Conservation (phyloP, 768 basidiomycete genomes). For the Trametes maxima region DNA sequence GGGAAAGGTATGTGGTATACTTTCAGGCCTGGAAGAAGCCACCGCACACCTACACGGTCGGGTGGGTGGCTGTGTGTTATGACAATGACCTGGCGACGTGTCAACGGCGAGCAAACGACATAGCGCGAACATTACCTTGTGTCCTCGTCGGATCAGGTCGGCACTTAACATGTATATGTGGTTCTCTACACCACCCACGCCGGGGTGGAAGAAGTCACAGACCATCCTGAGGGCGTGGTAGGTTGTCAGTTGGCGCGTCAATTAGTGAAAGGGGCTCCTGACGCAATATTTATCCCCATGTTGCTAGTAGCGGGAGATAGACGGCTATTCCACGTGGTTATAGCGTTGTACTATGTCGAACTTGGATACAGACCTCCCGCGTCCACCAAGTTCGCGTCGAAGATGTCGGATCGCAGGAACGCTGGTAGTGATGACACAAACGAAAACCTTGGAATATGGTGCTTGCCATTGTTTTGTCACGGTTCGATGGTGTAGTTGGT, state of each 20-base stretch:
- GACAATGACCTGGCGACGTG: constrained; percentile 71
- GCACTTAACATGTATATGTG: constrained; percentile 93
- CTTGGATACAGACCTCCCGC: no score
- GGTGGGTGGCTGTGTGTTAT: constrained; percentile 92
- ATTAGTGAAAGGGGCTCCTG: not conserved
- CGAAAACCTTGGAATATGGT: no score
- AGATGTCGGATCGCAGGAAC: not conserved
- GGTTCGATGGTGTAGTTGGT: constrained; percentile 34
- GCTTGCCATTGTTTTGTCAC: no score
- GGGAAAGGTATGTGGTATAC: constrained; percentile 93
- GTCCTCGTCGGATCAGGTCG: constrained; percentile 78
- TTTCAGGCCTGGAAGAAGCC: constrained; percentile 85
- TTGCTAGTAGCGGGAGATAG: not conserved
- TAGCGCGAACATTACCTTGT: constrained; percentile 58
- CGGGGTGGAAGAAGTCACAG: constrained; percentile 95
- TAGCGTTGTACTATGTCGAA: no score
- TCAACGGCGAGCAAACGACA: not conserved
- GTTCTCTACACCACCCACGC: constrained; percentile 94
- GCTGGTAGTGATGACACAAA: no score
- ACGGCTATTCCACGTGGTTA: no score
- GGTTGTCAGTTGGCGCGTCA: not conserved
- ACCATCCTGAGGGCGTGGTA: constrained; percentile 67
- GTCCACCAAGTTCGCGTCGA: no score
- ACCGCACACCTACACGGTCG: constrained; percentile 85
- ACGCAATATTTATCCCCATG: constrained; percentile 22